Conservation (phyloP, 306 rosid species). For the Quercus alba region DNA sequence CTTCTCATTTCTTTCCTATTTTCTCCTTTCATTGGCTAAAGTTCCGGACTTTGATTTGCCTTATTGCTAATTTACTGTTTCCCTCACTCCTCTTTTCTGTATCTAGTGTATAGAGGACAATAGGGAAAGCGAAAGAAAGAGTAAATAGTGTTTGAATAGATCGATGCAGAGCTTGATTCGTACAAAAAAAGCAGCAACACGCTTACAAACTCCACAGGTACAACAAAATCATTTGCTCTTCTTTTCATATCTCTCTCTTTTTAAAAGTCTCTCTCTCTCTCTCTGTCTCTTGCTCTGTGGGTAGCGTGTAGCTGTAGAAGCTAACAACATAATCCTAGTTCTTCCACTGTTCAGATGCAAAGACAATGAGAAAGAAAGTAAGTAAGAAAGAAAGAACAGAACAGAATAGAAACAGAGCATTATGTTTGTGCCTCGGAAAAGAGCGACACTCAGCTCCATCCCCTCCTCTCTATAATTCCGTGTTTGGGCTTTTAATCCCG, state of each 20-base stretch:
- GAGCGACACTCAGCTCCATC: constrained; percentile 27
- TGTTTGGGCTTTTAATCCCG: constrained; percentile 15
- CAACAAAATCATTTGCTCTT: constrained; percentile 18
- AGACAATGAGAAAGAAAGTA: constrained; percentile 19
- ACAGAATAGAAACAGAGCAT: constrained; percentile 6
- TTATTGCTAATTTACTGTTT: too few relatives aligned
- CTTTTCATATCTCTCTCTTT: background rate
- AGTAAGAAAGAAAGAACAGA: constrained; percentile 1
- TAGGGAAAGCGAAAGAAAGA: background rate
- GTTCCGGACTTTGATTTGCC: too few relatives aligned
- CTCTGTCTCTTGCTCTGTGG: background rate
- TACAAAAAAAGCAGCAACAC: constrained; percentile 19
- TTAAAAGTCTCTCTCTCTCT: background rate
- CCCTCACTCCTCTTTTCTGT: background rate
- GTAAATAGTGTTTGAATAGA: background rate
- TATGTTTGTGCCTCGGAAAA: constrained; percentile 42
- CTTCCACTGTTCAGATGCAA: constrained; percentile 28
- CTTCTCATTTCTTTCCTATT: too few relatives aligned
- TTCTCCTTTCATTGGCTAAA: too few relatives aligned
- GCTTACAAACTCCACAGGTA: constrained; percentile 8
- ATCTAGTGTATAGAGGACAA: background rate
- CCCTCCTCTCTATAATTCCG: background rate
- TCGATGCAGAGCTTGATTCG: constrained; percentile 8
- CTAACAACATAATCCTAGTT: constrained; percentile 5
- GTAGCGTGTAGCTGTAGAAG: constrained; percentile 32